Conservation (phyloP, 345 rosid genomes). For the Luvunga scandens region DNA sequence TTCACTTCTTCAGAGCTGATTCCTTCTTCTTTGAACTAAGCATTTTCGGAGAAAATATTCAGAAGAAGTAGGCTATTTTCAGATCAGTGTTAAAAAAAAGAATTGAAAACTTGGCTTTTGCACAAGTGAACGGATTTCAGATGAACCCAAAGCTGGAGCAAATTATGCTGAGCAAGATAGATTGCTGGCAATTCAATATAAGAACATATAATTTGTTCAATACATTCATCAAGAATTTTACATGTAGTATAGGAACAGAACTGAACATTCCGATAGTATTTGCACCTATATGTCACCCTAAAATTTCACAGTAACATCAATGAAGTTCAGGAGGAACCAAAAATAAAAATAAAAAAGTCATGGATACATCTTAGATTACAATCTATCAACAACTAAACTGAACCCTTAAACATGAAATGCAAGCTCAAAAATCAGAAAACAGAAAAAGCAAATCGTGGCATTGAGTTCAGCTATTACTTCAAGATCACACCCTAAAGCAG, state of each 20-base stretch:
- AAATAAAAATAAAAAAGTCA: background rate
- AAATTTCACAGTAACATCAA: slow-evolving; percentile 13
- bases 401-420: slow-evolving; percentile 18
- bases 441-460: slow-evolving; percentile 7
- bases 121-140: background rate
- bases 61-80: background rate
- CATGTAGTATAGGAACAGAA: slow-evolving; percentile 2
- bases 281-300: slow-evolving; percentile 8
- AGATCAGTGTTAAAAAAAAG: background rate
- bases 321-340: background rate
- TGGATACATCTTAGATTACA: slow-evolving; percentile 10
- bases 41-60: background rate
- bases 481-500: background rate
- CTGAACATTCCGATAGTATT: slow-evolving; percentile 18
- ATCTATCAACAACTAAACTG: slow-evolving; percentile 12
- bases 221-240: background rate
- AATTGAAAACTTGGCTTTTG: background rate
- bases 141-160: background rate
- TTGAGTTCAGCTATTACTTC: slow-evolving; percentile 6
- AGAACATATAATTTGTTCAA: slow-evolving; percentile 7
- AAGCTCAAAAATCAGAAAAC: slow-evolving; percentile 10
- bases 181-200: background rate
- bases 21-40: background rate
- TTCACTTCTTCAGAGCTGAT: background rate
- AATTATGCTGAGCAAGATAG: background rate